Evolutionary conservation across 495 filamentous ascomycete genomes (phyloP), one percentile per base, ranked within the genome.

Genomic region (Corynascus novoguineensis): DNA sequence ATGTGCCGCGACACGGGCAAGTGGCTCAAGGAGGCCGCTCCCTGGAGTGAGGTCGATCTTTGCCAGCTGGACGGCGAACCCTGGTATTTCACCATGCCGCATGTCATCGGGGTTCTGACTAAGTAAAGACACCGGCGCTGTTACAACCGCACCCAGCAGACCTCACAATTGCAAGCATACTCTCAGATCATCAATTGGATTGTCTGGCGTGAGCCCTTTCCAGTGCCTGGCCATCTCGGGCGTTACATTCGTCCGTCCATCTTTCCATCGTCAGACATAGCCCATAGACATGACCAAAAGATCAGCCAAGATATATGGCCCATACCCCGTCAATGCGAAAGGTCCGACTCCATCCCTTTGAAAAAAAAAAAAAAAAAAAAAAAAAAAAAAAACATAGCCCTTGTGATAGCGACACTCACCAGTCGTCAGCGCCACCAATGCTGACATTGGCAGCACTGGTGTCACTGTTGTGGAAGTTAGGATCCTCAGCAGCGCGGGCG

Each of bases 1-100:
- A 66, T 87, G 52, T 70, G 75, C 54, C 74, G 84, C 29, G 77
- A 81, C 66, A 85, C 81, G 17, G 80, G 72, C 59, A 61, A 64
- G 51, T 78, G 65, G 60, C 64, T 88, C 41, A 70, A 70, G 31
- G 64, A 67, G 21, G 81, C 76, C 60, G 84, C 82, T 0, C 73
- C 78, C 22, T 88, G 84, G 83, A 69, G 71, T 49, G 68, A 71
- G 38, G 65, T 85, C 47, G 76, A 85, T 44, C 62, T 88, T 60
- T 65, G 27, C 11, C 69, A 71, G 47, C 72, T 73, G 14, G 67
- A 74, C 22, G 65, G 61, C 45, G 76, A 75, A 50, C 75, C 73
- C 56, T 73, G 71, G 68, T 79, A 71, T 63, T 63, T 73, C 3
- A 60, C 68, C 34, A 60, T 84, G 62, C 82, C 83, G 29, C 81